Percentiles rank a stretch among this genome's conserved stretches.
These are phyloP conservation scores for Protomyces inundatus DNA, from an alignment of 1,139 yeast genomes.

Conservation along the genomic window DNA sequence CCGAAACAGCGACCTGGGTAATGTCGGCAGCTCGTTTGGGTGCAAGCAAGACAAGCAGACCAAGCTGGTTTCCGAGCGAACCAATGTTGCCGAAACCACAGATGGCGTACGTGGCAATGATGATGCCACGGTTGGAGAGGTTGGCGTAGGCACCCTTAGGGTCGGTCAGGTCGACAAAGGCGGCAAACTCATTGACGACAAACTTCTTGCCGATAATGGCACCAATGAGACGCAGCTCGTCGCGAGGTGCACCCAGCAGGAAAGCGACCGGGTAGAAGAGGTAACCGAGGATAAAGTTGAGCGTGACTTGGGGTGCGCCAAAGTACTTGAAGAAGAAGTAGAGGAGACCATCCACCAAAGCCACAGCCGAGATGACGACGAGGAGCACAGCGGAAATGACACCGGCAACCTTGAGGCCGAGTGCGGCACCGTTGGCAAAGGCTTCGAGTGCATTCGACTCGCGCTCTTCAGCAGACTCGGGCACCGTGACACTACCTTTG, in stretches of 20 bases:
- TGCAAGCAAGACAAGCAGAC: slow-evolving; percentile 57
- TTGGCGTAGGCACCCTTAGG: slow-evolving; percentile 46
- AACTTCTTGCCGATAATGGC: slow-evolving; percentile 55
- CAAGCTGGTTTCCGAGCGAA: slow-evolving; percentile 59
- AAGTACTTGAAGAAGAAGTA: slow-evolving; percentile 64
- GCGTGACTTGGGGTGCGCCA: slow-evolving; percentile 51
- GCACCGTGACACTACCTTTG: slow-evolving; percentile 48
- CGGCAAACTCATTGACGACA: slow-evolving; percentile 62
- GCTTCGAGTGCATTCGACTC: slow-evolving; percentile 59
- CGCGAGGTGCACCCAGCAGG: slow-evolving; percentile 57
- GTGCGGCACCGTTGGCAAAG: slow-evolving; percentile 57
- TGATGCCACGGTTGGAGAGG: slow-evolving; percentile 51
- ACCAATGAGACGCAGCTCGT: slow-evolving; percentile 51
- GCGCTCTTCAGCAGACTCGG: slow-evolving; percentile 46
- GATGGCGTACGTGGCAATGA: slow-evolving; percentile 59
- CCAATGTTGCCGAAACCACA: slow-evolving; percentile 66
- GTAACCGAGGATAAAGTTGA: slow-evolving; percentile 57
- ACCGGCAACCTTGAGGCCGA: slow-evolving; percentile 57
- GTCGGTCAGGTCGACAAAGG: slow-evolving; percentile 46
- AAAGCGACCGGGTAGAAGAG: slow-evolving; percentile 55
- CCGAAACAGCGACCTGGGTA: slow-evolving; percentile 48
- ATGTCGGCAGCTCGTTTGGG: slow-evolving; percentile 51
- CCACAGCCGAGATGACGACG: slow-evolving; percentile 60
- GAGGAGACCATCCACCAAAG: slow-evolving; percentile 54
- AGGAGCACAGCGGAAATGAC: slow-evolving; percentile 57